Conservation (phyloP, 371 early-diverging fungal genomes). For the Lichtheimia hyalospora region DNA sequence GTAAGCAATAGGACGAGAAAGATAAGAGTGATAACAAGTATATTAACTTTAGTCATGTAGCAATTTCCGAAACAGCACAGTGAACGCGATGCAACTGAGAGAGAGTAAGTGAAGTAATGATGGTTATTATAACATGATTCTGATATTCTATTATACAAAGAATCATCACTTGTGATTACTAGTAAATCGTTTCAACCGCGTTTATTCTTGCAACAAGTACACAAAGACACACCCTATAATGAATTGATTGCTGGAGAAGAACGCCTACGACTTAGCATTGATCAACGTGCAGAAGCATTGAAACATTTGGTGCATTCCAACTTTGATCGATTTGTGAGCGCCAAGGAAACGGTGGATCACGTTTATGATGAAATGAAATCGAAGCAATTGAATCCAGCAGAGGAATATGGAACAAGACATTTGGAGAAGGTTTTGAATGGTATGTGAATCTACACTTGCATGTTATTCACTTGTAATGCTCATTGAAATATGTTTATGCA, state of each 20-base stretch:
- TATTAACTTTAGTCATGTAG: slow-evolving; percentile 11
- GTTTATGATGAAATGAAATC: slow-evolving; percentile 90
- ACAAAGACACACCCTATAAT: slow-evolving; percentile 77
- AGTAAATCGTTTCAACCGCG: slow-evolving; percentile 80
- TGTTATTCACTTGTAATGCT: neutral
- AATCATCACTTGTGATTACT: slow-evolving; percentile 45
- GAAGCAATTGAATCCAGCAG: slow-evolving; percentile 74
- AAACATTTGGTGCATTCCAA: slow-evolving; percentile 89
- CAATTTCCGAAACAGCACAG: slow-evolving; percentile 28
- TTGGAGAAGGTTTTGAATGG: slow-evolving; percentile 37
- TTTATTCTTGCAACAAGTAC: slow-evolving; percentile 80
- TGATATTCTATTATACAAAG: slow-evolving; percentile 13
- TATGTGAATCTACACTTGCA: slow-evolving; percentile 5
- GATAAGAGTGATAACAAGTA: neutral
- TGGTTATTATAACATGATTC: neutral
- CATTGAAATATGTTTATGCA: slow-evolving; percentile 17
- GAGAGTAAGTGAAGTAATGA: slow-evolving; percentile 33
- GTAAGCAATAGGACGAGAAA: slow-evolving; percentile 18
- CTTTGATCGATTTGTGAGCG: slow-evolving; percentile 95
- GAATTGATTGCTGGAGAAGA: slow-evolving; percentile 79
- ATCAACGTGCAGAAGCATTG: slow-evolving; percentile 82
- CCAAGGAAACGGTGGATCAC: slow-evolving; percentile 93
- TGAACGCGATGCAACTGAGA: slow-evolving; percentile 38
- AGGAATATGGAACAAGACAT: slow-evolving; percentile 76
- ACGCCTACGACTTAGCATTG: slow-evolving; percentile 68